Evolutionary conservation across 345 rosid genomes (phyloP).

Genomic region (Sisymbrium altissimum): DNA sequence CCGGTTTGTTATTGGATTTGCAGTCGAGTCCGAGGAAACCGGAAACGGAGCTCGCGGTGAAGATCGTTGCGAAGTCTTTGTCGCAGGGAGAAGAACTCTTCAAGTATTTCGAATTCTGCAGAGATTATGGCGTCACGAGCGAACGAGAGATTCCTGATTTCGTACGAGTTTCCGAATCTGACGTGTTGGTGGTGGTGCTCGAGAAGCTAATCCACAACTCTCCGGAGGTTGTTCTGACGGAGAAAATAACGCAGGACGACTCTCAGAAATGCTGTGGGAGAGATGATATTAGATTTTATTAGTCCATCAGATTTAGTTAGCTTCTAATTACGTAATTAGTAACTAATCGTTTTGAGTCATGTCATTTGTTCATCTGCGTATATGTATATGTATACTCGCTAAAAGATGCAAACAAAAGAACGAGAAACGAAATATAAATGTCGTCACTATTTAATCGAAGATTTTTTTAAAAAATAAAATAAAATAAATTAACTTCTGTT

Average conservation of each 20-base stretch:
- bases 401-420: neutral
- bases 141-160: constrained; percentile 40
- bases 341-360: neutral
- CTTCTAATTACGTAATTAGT: neutral
- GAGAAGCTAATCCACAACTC: constrained; percentile 26
- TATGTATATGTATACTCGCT: neutral
- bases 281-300: neutral
- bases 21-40: constrained; percentile 24
- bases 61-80: constrained; percentile 43
- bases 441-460: neutral
- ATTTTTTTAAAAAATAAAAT: neutral
- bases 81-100: constrained; percentile 46
- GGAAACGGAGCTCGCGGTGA: constrained; percentile 44
- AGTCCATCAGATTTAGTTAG: no score
- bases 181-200: constrained; percentile 34
- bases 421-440: neutral
- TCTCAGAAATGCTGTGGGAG: no score
- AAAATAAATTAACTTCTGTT: neutral
- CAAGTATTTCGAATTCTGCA: constrained; percentile 46
- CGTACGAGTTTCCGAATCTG: constrained; percentile 40
- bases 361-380: neutral
- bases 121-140: constrained; percentile 41
- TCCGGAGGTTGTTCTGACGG: constrained; percentile 4
- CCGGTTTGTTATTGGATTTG: constrained; percentile 29
- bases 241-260: neutral